phyloP scores from a whole-genome alignment of 306 rosid genomes.

The Trifolium repens region DNA sequence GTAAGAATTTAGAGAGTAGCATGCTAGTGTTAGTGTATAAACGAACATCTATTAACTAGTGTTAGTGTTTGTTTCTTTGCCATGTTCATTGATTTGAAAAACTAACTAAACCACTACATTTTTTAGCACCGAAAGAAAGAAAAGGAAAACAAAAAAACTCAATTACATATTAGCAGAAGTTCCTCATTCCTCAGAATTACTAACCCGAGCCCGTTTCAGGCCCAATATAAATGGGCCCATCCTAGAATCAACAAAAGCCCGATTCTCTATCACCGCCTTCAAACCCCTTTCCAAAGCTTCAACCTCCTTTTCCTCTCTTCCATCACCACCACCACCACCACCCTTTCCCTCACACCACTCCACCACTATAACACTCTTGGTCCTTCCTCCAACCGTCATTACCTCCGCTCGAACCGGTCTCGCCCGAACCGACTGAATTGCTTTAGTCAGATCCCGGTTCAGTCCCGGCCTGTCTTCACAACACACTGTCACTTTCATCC shows the following conservation, averaged over 20 bases:
- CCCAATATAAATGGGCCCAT: slow-evolving; percentile 48
- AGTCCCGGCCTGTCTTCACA: slow-evolving; percentile 80
- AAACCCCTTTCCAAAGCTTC: slow-evolving; percentile 73
- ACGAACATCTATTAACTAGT: background rate
- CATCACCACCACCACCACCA: background rate
- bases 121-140: background rate
- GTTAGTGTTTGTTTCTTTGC: background rate
- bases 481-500: slow-evolving; percentile 69
- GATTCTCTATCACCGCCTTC: slow-evolving; percentile 76
- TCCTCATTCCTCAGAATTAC: slow-evolving; percentile 1
- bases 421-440: slow-evolving; percentile 62
- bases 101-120: background rate
- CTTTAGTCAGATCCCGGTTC: slow-evolving; percentile 66
- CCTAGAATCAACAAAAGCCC: slow-evolving; percentile 51
- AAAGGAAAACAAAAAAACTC: background rate
- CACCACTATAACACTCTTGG: slow-evolving; percentile 66
- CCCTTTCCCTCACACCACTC: slow-evolving; percentile 50
- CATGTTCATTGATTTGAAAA: background rate
- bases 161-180: background rate
- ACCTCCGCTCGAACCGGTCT: slow-evolving; percentile 71
- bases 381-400: slow-evolving; percentile 85
- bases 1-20: too few relatives aligned
- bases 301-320: slow-evolving; percentile 37
- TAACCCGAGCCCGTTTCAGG: slow-evolving; percentile 59
- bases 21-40: too few relatives aligned